Base-by-base conservation (phyloP, 2,329 filamentous ascomycete genomes). In the Sporothrix inflata region DNA sequence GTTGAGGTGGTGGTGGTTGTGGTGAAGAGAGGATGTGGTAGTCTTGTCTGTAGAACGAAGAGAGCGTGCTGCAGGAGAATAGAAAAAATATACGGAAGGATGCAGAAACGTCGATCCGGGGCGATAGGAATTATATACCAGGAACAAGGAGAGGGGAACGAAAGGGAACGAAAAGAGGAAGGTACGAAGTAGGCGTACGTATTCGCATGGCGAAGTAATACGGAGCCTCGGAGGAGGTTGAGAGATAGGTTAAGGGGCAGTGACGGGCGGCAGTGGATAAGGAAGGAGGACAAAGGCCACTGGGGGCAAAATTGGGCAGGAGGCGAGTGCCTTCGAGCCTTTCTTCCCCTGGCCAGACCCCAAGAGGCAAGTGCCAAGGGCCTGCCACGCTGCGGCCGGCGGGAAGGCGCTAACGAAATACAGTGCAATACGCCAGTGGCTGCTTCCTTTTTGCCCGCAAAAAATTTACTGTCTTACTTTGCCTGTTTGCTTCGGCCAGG, bases 311-410 rank as follows among this genome's bases (percentile, higher is more conserved):
- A 65, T 66, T n/a, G 40, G 63, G 40, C 34, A 66, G 65, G 65
- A 51, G 65, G 65, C 65, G 27, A 67, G 45, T 66, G 61, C 55
- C 38, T 21, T 40, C 16, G 7, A 4, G 34, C 16, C 19, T 61
- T 34, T 38, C 8, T 4, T 38, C 57, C n/a, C 60, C 60, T 63
- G 60, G 60, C 60, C 60, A 65, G 38, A 27, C 60, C 60, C n/a
- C 60, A 65, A 65, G n/a, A 65, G 60, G 60, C 60, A 65, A 65
- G 60, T 65, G 38, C 60, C n/a, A 45, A 65, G 60, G 6, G 38
- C 60, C 21, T 34, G 27, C 45, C 65, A 66, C 7, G 42, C 63
- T 66, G 65, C 65, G 27, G 45, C 42, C 27, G 45, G 45, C 65
- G n/a, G 65, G 21, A 30, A 24, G 47, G 65, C 65, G 65, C 65